Evolutionary conservation across 257 asterid species (phyloP).

Genomic region (Solanum piurae): DNA sequence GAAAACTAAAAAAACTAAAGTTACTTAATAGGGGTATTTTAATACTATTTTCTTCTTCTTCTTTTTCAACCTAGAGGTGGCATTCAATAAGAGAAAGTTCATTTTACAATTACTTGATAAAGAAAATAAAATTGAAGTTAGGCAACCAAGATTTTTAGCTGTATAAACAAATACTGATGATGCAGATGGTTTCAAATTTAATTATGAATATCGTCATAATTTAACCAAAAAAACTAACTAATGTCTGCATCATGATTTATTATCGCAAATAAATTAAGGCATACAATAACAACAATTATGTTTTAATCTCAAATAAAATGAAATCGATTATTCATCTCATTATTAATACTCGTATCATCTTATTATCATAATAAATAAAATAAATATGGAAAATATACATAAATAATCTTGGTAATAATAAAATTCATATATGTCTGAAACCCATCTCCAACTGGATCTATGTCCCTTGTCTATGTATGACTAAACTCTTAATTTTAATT

Average conservation of each 20-base stretch:
- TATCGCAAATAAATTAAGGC: not conserved
- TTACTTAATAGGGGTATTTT: not conserved
- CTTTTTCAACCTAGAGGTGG: not conserved
- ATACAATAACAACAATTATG: not conserved
- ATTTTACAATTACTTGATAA: too few species aligned
- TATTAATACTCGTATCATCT: not conserved
- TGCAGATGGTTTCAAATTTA: not conserved
- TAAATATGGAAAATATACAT: not conserved
- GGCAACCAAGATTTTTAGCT: not conserved
- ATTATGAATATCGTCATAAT: not conserved
- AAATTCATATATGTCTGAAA: too few species aligned
- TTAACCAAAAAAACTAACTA: not conserved
- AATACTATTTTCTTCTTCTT: not conserved
- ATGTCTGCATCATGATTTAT: not conserved
- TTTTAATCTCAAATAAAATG: too few species aligned
- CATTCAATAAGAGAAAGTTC: not conserved
- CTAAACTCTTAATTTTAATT: too few species aligned
- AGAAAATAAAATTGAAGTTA: not conserved
- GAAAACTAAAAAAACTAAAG: not conserved
- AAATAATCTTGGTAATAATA: too few species aligned
- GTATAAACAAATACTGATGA: not conserved
- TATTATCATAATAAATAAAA: too few species aligned
- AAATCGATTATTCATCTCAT: too few species aligned
- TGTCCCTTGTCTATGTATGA: too few species aligned
- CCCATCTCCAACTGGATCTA: too few species aligned